Evolutionary conservation across 2,329 filamentous ascomycete genomes (phyloP), one percentile per base, ranked within the genome.

Genomic region (Clonostachys sp.): DNA sequence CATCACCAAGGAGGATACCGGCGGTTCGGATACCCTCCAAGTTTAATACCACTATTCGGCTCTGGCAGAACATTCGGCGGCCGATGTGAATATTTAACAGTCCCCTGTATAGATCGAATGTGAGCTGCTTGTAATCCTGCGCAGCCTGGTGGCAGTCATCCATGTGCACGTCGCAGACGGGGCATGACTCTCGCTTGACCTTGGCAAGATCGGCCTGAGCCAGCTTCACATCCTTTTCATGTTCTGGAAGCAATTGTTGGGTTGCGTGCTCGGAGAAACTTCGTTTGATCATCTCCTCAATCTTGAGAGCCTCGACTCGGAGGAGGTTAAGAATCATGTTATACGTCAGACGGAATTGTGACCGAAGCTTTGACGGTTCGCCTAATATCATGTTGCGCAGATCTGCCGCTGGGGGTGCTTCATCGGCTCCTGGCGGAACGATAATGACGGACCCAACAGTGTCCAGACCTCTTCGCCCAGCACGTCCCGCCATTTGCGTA

Each of bases 251-350:
- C 12, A 97, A 71, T 52, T 95, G 91, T 62, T 99, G 94, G 0
- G 92, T 97, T 20, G 92, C 92, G 67, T 99, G 94, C 66, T 99
- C 94, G 45, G 92, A 96, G 74, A 99, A 99, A 65, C 91, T 96
- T 55, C 94, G 87, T 77, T 99, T 99, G 74, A 99, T 99, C 94
- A 99, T 99, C 68, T 99, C 94, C 65, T 99, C 94, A 57, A 99
- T 97, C 72, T 96, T 97, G 54, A 99, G 71, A 3, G 94, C 94
- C 66, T 99, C 94, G 3, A 99, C 94, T 35, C 94, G 86, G 44
- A 99, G 75, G 34, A 99, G 75, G 61, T 97, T 99, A 33, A 99
- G 74, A 51, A 99, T 99, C 94, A 99, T 99, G 69, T 97, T 99
- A 74, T 99, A 99, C 0, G 95, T 99, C 43, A 99, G 75, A 51